phyloP scores from a whole-genome alignment of 305 asterid species.

The Euphrasia arctica region DNA sequence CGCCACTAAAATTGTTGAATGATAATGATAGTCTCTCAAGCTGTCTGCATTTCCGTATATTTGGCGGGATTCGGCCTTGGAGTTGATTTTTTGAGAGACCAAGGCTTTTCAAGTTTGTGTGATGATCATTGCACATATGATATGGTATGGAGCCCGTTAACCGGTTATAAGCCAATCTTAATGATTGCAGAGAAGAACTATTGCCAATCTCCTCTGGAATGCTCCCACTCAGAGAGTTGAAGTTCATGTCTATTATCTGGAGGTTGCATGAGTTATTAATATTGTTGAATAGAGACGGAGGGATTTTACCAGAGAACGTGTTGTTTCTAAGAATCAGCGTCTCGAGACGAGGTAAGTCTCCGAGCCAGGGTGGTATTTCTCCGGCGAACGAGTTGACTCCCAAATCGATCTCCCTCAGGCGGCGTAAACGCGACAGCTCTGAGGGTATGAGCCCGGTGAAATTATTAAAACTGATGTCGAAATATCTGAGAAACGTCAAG shows the following conservation, averaged over 20 bases:
- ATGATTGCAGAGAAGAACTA: background rate
- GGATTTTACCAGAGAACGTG: background rate
- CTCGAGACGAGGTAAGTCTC: constrained; percentile 32
- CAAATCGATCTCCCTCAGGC: constrained; percentile 14
- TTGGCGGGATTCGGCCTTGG: background rate
- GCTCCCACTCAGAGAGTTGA: background rate
- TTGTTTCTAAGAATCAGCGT: constrained; percentile 27
- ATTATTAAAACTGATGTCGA: constrained; percentile 37
- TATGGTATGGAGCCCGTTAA: constrained; percentile 27
- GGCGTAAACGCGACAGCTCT: too few relatives aligned
- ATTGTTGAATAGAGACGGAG: background rate
- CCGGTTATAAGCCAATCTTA: background rate
- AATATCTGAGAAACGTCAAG: constrained; percentile 38
- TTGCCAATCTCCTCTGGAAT: background rate
- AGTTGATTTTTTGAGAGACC: background rate
- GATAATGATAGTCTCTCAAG: background rate
- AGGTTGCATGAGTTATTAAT: background rate
- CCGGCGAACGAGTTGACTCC: constrained; percentile 29
- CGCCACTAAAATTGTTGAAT: background rate
- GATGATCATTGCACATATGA: too few relatives aligned
- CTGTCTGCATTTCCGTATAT: background rate
- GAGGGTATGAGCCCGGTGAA: too few relatives aligned
- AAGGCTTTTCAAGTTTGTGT: too few relatives aligned
- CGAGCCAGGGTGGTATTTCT: background rate
- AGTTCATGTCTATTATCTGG: background rate